Percentiles rank a stretch among this genome's conserved stretches.
These are phyloP conservation scores for Mycena pura DNA, from an alignment of 768 basidiomycete genomes.

Conservation along the genomic window DNA sequence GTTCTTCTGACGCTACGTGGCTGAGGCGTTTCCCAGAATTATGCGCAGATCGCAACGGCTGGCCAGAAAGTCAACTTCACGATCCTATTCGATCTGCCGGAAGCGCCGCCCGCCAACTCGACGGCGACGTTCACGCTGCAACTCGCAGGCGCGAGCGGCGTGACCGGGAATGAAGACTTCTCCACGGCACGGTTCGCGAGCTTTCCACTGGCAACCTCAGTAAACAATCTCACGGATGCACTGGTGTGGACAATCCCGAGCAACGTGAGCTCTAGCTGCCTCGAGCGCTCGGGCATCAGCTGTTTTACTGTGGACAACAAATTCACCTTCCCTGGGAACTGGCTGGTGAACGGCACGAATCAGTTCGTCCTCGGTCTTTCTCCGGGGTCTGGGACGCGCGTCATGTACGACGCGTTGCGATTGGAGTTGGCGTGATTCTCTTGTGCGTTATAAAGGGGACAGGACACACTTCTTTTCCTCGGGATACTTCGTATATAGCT, in stretches of 20 bases:
- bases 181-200: slow-evolving; percentile 10
- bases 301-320: slow-evolving; percentile 17
- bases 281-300: slow-evolving; percentile 21
- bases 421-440: slow-evolving; percentile 10
- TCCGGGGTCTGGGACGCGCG: slow-evolving; percentile 9
- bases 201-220: slow-evolving; percentile 10
- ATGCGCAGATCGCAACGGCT: slow-evolving; percentile 8
- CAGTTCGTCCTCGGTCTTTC: slow-evolving; percentile 10
- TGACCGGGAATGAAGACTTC: slow-evolving; percentile 15
- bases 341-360: slow-evolving; percentile 18
- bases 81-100: slow-evolving; percentile 5
- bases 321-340: slow-evolving; percentile 11
- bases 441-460: no score
- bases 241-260: slow-evolving; percentile 16
- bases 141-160: slow-evolving; percentile 14
- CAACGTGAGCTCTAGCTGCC: slow-evolving; percentile 15
- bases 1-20: not conserved
- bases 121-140: slow-evolving; percentile 14
- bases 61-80: slow-evolving; percentile 14
- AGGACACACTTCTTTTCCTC: no score
- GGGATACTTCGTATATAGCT: no score
- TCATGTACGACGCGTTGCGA: slow-evolving; percentile 17
- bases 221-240: not conserved
- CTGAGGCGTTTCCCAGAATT: slow-evolving; percentile 5
- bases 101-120: not conserved